Conservation (phyloP, 352 stramenopile genomes). For the Elongisporangium undulatum region DNA sequence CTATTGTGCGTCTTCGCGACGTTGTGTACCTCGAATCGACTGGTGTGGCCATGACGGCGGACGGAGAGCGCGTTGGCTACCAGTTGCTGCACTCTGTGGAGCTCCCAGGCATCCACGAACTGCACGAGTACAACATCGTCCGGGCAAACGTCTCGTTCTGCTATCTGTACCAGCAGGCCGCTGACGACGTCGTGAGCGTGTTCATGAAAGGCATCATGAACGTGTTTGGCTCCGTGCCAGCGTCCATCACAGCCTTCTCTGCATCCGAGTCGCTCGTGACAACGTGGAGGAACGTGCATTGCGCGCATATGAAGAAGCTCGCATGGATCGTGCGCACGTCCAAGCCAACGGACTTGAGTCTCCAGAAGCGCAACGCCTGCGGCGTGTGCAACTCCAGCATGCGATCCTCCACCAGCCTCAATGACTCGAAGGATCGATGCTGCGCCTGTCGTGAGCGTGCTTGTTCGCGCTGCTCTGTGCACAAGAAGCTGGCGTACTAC, state of each 20-base stretch:
- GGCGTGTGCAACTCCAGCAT: conserved; percentile 11
- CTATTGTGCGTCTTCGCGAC: conserved; percentile 46
- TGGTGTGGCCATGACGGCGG: conserved; percentile 25
- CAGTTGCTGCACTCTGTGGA: conserved; percentile 32
- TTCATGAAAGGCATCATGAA: conserved; percentile 30
- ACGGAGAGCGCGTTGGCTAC: conserved; percentile 35
- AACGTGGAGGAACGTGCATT: conserved; percentile 6
- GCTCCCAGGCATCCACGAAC: conserved; percentile 21
- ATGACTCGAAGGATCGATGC: conserved; percentile 4
- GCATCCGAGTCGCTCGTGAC: neutral
- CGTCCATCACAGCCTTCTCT: neutral
- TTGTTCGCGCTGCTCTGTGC: conserved; percentile 22
- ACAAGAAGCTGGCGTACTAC: conserved; percentile 25
- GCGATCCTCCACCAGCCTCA: conserved; percentile 12
- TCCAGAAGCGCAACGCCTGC: conserved; percentile 17
- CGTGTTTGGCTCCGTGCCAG: conserved; percentile 7
- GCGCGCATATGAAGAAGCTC: conserved; percentile 39
- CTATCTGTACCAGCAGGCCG: conserved; percentile 27
- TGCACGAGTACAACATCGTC: conserved; percentile 31
- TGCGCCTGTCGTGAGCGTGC: conserved; percentile 18
- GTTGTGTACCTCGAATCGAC: conserved; percentile 44
- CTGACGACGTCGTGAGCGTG: conserved; percentile 20
- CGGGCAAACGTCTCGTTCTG: conserved; percentile 36
- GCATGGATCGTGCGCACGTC: conserved; percentile 21
- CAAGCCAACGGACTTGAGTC: neutral